These are phyloP conservation scores for Trichoderma erinaceum DNA, from an alignment of 495 filamentous ascomycete species.

Conservation along the genomic window DNA sequence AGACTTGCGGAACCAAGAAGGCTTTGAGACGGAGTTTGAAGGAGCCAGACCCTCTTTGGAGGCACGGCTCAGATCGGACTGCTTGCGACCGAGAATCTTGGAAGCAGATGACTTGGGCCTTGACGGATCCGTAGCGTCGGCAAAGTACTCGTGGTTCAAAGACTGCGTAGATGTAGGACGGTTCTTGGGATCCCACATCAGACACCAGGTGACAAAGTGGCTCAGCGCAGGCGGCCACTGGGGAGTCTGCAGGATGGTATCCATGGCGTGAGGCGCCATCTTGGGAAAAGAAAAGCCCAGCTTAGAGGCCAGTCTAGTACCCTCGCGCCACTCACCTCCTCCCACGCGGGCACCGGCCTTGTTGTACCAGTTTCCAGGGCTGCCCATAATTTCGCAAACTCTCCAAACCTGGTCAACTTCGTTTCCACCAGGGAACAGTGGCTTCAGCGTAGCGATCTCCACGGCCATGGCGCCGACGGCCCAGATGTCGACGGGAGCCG, in stretches of 20 bases:
- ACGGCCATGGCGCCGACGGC: slow-evolving; percentile 99
- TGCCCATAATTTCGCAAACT: slow-evolving; percentile 99
- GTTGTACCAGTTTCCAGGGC: slow-evolving; percentile 95
- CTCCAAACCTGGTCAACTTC: slow-evolving; percentile 99
- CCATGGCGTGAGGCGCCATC: slow-evolving; percentile 98
- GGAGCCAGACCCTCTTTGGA: slow-evolving; percentile 63
- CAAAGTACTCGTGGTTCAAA: slow-evolving; percentile 88
- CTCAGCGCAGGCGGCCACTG: slow-evolving; percentile 87
- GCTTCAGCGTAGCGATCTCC: slow-evolving; percentile 95
- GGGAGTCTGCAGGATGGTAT: slow-evolving; percentile 80
- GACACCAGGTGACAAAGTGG: slow-evolving; percentile 95
- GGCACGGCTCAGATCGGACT: slow-evolving; percentile 64
- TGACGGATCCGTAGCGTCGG: slow-evolving; percentile 89
- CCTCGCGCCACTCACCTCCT: slow-evolving; percentile 97
- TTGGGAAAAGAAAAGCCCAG: slow-evolving; percentile 98
- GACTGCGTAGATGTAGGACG: slow-evolving; percentile 94
- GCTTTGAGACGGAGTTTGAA: slow-evolving; percentile 61
- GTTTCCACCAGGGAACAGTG: slow-evolving; percentile 93
- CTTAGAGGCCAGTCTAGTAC: slow-evolving; percentile 85
- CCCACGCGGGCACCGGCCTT: slow-evolving; percentile 81
- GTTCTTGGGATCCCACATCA: slow-evolving; percentile 98
- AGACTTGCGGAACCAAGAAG: slow-evolving; percentile 94
- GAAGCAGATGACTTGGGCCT: slow-evolving; percentile 87
- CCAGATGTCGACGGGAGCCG: slow-evolving; percentile 98
- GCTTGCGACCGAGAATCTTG: slow-evolving; percentile 76